These are phyloP conservation scores for Lophiotrema nucula DNA, from an alignment of 495 filamentous ascomycete genomes.

Conservation along the genomic window DNA sequence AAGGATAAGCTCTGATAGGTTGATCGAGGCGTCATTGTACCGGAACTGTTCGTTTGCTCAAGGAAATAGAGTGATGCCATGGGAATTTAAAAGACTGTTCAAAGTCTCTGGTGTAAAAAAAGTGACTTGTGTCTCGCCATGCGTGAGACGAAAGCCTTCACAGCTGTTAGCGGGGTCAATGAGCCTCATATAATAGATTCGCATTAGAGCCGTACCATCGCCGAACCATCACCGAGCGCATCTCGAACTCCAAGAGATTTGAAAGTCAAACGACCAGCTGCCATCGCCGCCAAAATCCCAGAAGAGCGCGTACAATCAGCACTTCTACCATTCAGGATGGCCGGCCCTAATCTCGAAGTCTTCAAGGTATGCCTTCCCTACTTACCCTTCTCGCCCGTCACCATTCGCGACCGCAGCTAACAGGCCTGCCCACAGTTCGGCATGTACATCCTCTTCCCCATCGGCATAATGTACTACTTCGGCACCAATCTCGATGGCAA, in stretches of 20 bases:
- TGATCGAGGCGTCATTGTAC: background rate
- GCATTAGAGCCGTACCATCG: too few relatives aligned
- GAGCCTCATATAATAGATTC: too few relatives aligned
- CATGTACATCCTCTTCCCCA: conserved; percentile 97
- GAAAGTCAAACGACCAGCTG: too few relatives aligned
- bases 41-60: background rate
- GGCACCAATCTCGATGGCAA: conserved; percentile 94
- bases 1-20: background rate
- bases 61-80: too few relatives aligned
- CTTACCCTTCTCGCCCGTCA: conserved; percentile 4
- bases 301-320: too few relatives aligned
- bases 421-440: conserved; percentile 66
- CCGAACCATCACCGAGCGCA: conserved; percentile 18
- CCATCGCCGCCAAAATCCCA: too few relatives aligned
- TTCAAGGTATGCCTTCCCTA: conserved; percentile 68
- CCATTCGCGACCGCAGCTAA: conserved; percentile 8
- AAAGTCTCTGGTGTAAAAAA: too few relatives aligned
- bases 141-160: too few relatives aligned
- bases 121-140: too few relatives aligned
- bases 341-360: conserved; percentile 88
- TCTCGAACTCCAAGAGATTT: too few relatives aligned
- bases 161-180: too few relatives aligned
- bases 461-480: conserved; percentile 99
- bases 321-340: conserved; percentile 56
- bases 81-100: too few relatives aligned